phyloP scores from a whole-genome alignment of 768 basidiomycete species.

The Phanerochaete sordida region DNA sequence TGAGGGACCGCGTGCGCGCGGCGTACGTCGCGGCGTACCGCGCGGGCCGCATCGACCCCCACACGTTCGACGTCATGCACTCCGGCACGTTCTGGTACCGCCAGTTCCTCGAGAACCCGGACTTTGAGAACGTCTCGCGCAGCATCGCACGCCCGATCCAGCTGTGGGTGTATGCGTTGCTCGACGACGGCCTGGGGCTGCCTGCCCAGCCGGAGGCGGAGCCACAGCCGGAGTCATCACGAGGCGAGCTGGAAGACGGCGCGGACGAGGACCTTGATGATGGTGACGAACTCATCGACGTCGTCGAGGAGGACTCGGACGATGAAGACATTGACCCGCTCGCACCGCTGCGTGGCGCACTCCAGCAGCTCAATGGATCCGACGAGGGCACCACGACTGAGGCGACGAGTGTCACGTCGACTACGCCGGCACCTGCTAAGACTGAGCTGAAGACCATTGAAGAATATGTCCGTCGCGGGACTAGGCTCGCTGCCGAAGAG shows the following conservation, averaged over 20 bases:
- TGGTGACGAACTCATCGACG: constrained; percentile 63
- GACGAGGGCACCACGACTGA: constrained; percentile 28
- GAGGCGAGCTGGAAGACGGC: constrained; percentile 21
- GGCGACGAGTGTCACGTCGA: constrained; percentile 28
- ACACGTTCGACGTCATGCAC: constrained; percentile 54
- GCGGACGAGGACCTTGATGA: constrained; percentile 44
- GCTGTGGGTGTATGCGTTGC: constrained; percentile 61
- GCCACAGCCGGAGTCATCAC: constrained; percentile 4
- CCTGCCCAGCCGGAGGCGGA: constrained; percentile 29
- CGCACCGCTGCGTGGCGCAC: constrained; percentile 65
- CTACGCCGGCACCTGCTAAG: constrained; percentile 24
- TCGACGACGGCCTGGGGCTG: constrained; percentile 67
- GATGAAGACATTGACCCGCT: constrained; percentile 49
- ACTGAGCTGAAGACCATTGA: constrained; percentile 27
- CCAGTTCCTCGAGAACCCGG: constrained; percentile 77
- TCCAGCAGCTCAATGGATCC: constrained; percentile 52
- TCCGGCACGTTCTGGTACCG: constrained; percentile 68
- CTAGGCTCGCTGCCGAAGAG: constrained; percentile 56
- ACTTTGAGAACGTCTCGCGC: constrained; percentile 60
- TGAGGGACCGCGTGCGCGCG: constrained; percentile 32
- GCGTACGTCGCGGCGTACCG: constrained; percentile 65
- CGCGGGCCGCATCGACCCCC: constrained; percentile 50
- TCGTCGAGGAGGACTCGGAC: constrained; percentile 53
- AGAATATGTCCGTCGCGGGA: constrained; percentile 71
- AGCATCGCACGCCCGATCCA: constrained; percentile 63